Evolutionary conservation across 345 rosid species (phyloP), one percentile per base, ranked within the genome.

Genomic region (Citrus glauca): DNA sequence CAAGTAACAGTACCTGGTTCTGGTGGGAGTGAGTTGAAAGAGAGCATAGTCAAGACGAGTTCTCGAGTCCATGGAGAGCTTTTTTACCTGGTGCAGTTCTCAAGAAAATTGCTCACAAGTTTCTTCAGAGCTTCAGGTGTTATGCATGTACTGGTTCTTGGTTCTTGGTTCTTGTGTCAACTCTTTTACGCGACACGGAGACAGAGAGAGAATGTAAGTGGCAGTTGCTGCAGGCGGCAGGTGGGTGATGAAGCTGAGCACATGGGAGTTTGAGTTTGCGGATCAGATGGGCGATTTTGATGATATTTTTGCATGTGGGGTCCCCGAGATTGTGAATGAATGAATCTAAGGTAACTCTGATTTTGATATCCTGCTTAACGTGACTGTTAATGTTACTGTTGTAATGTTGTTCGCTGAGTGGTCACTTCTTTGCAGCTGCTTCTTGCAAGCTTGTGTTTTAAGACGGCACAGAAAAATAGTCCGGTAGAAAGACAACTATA

Each of bases 11-110:
- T 88, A 96, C 99, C 99, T 96, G 84, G 98, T 96, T 83, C 97
- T 92, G 64, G 99, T 96, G 66, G 98, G 98, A 56, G 99, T 94
- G 86, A 96, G 97, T 77, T 94, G 99, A 76, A 96, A 96, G 78
- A 96, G 90, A 82, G 83, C 97, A 85, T 90, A 86, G 71, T 94
- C 98, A 78, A 96, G 91, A 81, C 89, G 87, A 64, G 93, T 89
- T 78, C 89, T 88, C 5, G 94, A 85, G 81, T 96, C 99, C 99
- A 96, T 96, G 74, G 72, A 38, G 62, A 73, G 73, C 67, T 64
- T 19, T 59, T 64, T 7, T 25, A 60, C 64, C 25, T 25, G 14
- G 64, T 66, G 69, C 27, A 66, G 11, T 74, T 74, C 69, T 16
- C 6, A n/a, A 80, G 24, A 74, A 50, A 73, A 61, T 25, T 11